These are phyloP conservation scores for Hemerocallis citrina DNA, from an alignment of 106 monocot genomes.

Conservation along the genomic window DNA sequence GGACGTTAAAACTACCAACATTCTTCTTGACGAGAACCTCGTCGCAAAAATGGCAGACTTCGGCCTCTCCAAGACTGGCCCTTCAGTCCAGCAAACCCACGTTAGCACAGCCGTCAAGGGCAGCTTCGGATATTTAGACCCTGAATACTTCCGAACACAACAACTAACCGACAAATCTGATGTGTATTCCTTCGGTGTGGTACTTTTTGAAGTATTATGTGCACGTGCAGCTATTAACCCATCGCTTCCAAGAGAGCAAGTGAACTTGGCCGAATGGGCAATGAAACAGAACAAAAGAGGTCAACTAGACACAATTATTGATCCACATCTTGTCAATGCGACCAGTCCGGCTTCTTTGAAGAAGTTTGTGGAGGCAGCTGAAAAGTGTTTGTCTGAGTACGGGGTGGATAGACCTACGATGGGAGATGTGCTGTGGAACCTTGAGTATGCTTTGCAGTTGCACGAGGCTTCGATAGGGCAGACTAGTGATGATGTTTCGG, in stretches of 20 bases:
- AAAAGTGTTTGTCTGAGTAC: slow-evolving; percentile 56
- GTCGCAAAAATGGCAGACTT: slow-evolving; percentile 29
- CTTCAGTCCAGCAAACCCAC: slow-evolving; percentile 49
- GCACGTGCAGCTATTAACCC: slow-evolving; percentile 39
- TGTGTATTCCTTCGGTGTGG: slow-evolving; percentile 63
- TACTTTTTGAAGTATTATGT: slow-evolving; percentile 51
- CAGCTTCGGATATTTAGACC: slow-evolving; percentile 50
- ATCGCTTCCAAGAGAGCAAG: slow-evolving; percentile 42
- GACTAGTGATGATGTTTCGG: slow-evolving; percentile 18
- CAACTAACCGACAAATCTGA: too few species aligned
- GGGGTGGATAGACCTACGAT: slow-evolving; percentile 48
- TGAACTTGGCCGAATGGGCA: slow-evolving; percentile 52
- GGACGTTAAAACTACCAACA: slow-evolving; percentile 51
- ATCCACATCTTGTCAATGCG: slow-evolving; percentile 22
- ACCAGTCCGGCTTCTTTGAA: slow-evolving; percentile 29
- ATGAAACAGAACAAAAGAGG: slow-evolving; percentile 39
- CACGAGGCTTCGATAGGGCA: slow-evolving; percentile 35
- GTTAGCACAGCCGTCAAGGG: slow-evolving; percentile 68
- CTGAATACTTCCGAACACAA: slow-evolving; percentile 52
- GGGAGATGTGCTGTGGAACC: slow-evolving; percentile 66
- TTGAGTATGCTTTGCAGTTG: slow-evolving; percentile 50
- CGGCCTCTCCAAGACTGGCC: slow-evolving; percentile 34
- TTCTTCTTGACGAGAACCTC: slow-evolving; percentile 30
- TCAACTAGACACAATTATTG: slow-evolving; percentile 39
- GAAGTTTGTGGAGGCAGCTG: slow-evolving; percentile 57